A percentile compares a stretch with the other conserved stretches of the same genome.
Conservation (phyloP, 2,329 filamentous ascomycete species). For the Leptographium lundbergii region DNA sequence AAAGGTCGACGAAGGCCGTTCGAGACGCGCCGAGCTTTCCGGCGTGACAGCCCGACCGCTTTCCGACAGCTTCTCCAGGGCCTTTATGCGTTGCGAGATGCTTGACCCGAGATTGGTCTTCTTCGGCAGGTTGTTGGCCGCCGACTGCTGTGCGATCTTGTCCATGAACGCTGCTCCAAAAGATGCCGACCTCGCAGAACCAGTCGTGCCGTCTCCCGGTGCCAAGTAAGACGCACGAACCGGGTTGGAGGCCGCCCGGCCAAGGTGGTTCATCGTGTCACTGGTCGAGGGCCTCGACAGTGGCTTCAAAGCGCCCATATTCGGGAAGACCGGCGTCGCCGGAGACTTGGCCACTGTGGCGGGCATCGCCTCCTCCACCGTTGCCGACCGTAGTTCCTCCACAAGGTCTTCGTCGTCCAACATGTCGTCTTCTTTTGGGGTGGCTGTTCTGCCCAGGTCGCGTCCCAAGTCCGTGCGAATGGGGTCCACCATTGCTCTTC, state of each 20-base stretch:
- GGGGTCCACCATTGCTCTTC: conserved; percentile 32
- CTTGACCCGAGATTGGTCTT: conserved; percentile 78
- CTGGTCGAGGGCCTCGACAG: neutral
- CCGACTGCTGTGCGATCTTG: conserved; percentile 36
- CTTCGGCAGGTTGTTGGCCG: conserved; percentile 44
- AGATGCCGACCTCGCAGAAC: conserved; percentile 39
- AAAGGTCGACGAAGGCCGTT: conserved; percentile 40
- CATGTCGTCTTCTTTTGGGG: conserved; percentile 30
- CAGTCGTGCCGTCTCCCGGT: conserved; percentile 33
- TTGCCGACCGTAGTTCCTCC: conserved; percentile 74
- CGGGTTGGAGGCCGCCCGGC: conserved; percentile 38
- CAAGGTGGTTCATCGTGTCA: conserved; percentile 11
- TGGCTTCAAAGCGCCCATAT: conserved; percentile 17
- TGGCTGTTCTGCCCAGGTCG: conserved; percentile 17
- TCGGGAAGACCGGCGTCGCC: conserved; percentile 50
- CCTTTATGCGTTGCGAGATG: conserved; percentile 90
- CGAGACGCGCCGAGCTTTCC: conserved; percentile 14
- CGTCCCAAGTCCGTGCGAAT: conserved; percentile 37
- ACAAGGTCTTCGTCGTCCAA: conserved; percentile 70
- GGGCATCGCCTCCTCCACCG: conserved; percentile 70
- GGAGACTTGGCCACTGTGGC: conserved; percentile 74
- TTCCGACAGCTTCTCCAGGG: conserved; percentile 65
- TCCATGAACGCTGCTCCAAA: conserved; percentile 44
- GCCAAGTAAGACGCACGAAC: conserved; percentile 31
- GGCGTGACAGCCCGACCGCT: conserved; percentile 17